Evolutionary conservation across 108 stramenopile species (phyloP).

Genomic region (Skeletonema costatum): DNA sequence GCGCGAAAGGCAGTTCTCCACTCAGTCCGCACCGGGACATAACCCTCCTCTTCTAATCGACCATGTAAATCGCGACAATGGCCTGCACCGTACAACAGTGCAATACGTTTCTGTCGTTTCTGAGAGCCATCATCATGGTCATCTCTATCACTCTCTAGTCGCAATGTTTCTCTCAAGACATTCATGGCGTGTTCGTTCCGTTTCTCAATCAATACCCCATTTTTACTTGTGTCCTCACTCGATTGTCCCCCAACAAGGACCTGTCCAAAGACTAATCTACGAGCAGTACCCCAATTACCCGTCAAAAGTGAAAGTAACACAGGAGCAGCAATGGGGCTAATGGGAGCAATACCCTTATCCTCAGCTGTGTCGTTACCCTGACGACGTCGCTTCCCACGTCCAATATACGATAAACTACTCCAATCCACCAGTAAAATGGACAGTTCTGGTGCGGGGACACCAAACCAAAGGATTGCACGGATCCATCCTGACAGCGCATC

Average conservation of each 20-base stretch:
- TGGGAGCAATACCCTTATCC: conserved; percentile 18
- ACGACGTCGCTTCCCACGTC: conserved; percentile 12
- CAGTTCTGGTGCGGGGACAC: conserved; percentile 74
- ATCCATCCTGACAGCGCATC: conserved; percentile 55
- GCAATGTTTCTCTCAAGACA: conserved; percentile 43
- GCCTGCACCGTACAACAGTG: conserved; percentile 73
- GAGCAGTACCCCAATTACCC: conserved; percentile 45
- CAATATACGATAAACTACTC: conserved; percentile 50
- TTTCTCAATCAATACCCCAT: conserved; percentile 49
- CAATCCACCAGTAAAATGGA: conserved; percentile 78
- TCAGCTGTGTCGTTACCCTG: background rate
- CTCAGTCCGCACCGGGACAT: conserved; percentile 47
- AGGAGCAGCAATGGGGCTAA: conserved; percentile 46
- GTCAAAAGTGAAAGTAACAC: conserved; percentile 36
- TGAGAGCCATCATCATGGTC: background rate
- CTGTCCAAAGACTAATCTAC: conserved; percentile 74
- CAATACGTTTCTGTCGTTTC: conserved; percentile 15
- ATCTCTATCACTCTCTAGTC: background rate
- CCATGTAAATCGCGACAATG: conserved; percentile 74
- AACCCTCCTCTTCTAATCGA: conserved; percentile 57
- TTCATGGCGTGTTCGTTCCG: conserved; percentile 74
- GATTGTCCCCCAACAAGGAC: conserved; percentile 54
- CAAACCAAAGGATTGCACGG: conserved; percentile 60
- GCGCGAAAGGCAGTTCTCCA: conserved; percentile 80
- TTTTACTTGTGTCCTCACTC: conserved; percentile 26